phyloP scores from a whole-genome alignment of 371 early-diverging fungal genomes.

The Polyrhizophydium stewartii region DNA sequence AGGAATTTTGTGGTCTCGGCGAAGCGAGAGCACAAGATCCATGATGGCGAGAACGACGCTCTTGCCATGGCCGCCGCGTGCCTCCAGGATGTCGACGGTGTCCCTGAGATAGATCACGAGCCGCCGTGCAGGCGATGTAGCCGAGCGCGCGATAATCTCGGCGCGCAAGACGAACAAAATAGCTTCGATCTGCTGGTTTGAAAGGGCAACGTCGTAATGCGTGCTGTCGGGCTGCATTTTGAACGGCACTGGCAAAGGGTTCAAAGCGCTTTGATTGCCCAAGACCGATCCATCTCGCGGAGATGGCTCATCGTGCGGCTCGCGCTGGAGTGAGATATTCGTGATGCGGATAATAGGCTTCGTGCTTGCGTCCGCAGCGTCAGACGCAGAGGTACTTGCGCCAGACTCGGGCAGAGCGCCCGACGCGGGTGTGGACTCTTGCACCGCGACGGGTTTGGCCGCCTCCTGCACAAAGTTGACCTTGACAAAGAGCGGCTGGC shows the following conservation, averaged over 20 bases:
- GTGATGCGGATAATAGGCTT: neutral
- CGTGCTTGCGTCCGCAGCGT: neutral
- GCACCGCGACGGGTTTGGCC: neutral
- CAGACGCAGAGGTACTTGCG: neutral
- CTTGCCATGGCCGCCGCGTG: constrained; percentile 13
- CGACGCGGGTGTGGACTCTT: neutral
- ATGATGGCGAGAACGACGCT: constrained; percentile 16
- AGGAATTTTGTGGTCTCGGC: constrained; percentile 11
- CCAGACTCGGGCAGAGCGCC: neutral
- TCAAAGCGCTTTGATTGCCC: neutral
- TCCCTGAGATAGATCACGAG: constrained; percentile 28
- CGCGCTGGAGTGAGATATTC: neutral
- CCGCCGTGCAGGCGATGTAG: neutral
- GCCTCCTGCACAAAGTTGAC: neutral
- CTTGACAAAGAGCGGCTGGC: neutral
- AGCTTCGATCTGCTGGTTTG: neutral
- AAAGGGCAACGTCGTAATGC: neutral
- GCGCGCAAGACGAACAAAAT: neutral
- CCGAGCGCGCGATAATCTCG: neutral
- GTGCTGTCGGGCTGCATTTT: neutral
- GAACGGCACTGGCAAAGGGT: neutral
- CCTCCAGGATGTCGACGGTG: constrained; percentile 30
- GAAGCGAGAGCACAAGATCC: constrained; percentile 12
- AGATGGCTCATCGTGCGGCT: neutral
- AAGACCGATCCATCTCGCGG: neutral